Conservation (phyloP, 805 yeast genomes). For the Pichia insulana region DNA sequence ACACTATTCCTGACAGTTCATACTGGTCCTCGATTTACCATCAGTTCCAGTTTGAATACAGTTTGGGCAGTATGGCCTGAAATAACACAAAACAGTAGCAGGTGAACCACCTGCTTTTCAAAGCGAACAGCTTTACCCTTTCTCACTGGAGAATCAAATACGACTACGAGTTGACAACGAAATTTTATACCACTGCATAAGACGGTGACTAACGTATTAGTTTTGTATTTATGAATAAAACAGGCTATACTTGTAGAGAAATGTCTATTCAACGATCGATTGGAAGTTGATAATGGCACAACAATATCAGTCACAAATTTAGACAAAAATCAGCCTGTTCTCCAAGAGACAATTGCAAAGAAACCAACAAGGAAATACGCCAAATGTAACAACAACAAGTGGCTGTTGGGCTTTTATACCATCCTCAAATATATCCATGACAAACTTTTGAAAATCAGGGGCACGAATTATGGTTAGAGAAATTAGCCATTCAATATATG, state of each 20-base stretch:
- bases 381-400: constrained; percentile 50
- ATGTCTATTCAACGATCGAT: constrained; percentile 76
- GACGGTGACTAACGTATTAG: too few species aligned
- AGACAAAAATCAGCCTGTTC: constrained; percentile 29
- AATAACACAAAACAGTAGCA: too few species aligned
- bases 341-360: constrained; percentile 32
- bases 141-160: too few species aligned
- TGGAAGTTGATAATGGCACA: constrained; percentile 70
- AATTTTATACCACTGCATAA: too few species aligned
- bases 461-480: constrained; percentile 36
- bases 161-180: too few species aligned
- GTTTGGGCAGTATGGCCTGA: too few species aligned
- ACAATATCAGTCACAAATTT: constrained; percentile 39
- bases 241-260: constrained; percentile 69
- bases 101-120: too few species aligned
- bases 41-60: too few species aligned
- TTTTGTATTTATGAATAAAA: constrained; percentile 46
- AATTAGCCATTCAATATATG: constrained; percentile 73
- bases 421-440: constrained; percentile 18
- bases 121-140: too few species aligned
- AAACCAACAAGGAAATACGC: constrained; percentile 49
- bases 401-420: constrained; percentile 37
- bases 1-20: too few species aligned
- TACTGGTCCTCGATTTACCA: too few species aligned
- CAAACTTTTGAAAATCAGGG: constrained; percentile 15